Percentiles rank a stretch among this genome's conserved stretches.
These are phyloP conservation scores for Dictyostelium brefeldianum DNA, from an alignment of 78 protist genomes.

Conservation along the genomic window DNA sequence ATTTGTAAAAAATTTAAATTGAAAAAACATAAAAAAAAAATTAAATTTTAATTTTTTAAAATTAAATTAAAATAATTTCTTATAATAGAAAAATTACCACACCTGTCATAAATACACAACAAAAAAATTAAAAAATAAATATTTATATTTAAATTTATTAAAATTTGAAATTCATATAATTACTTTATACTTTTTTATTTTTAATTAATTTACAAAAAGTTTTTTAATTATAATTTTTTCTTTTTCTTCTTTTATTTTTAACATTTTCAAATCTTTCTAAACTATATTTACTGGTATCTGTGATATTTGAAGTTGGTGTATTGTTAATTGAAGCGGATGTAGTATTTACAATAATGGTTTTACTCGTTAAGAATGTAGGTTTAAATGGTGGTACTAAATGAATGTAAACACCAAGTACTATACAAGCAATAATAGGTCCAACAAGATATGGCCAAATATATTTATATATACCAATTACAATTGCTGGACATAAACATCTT, in stretches of 20 bases:
- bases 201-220: background rate
- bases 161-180: background rate
- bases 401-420: background rate
- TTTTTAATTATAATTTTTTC: background rate
- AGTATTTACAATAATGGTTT: too few species aligned
- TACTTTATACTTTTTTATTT: background rate
- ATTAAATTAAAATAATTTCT: too few species aligned
- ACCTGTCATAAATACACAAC: background rate
- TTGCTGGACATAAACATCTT: conserved; percentile 10
- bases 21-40: too few species aligned
- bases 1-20: too few species aligned
- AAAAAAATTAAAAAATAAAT: background rate
- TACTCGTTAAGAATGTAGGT: background rate
- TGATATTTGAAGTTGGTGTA: too few species aligned
- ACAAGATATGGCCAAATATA: conserved; percentile 45
- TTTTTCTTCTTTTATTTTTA: background rate
- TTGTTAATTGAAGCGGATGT: too few species aligned
- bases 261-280: background rate
- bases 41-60: too few species aligned
- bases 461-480: background rate
- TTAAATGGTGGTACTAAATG: conserved; percentile 11
- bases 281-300: background rate
- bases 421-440: conserved; percentile 20
- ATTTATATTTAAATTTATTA: background rate
- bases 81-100: too few species aligned